phyloP scores from a whole-genome alignment of 2,329 filamentous ascomycete species.

The Trichophyton simii region DNA sequence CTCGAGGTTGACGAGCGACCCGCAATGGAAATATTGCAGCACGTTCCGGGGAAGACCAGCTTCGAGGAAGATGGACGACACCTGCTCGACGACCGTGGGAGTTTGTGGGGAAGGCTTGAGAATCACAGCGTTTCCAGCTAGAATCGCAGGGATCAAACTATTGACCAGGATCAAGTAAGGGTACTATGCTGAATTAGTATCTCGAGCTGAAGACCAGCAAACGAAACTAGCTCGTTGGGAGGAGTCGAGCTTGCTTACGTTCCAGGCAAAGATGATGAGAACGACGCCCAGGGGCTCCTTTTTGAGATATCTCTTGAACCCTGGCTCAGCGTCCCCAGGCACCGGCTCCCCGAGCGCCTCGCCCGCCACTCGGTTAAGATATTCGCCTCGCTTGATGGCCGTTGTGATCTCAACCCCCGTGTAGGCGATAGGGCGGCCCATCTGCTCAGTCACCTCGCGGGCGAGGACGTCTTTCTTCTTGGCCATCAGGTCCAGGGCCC shows the following conservation, averaged over 20 bases:
- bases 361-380: constrained; percentile 70
- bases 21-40: constrained; percentile 84
- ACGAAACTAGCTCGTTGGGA: neutral
- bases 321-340: constrained; percentile 68
- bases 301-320: constrained; percentile 81
- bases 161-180: constrained; percentile 91
- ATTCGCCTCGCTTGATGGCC: constrained; percentile 72
- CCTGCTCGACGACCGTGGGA: constrained; percentile 77
- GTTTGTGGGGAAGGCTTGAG: constrained; percentile 93
- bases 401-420: constrained; percentile 73
- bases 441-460: constrained; percentile 79
- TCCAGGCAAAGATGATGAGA: constrained; percentile 88
- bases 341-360: constrained; percentile 56
- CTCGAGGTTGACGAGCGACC: constrained; percentile 64
- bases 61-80: constrained; percentile 61
- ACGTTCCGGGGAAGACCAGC: constrained; percentile 74
- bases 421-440: constrained; percentile 86
- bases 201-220: no score
- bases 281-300: constrained; percentile 81
- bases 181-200: constrained; percentile 48
- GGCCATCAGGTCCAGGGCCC: constrained; percentile 58
- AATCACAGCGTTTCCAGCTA: constrained; percentile 82
- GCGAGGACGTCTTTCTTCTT: constrained; percentile 68
- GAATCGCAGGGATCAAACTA: constrained; percentile 78
- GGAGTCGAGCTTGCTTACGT: constrained; percentile 49